A percentile compares a stretch with the other conserved stretches of the same genome.
These are phyloP conservation scores for Herpetospermum pedunculosum DNA, from an alignment of 306 rosid genomes.

Conservation along the genomic window DNA sequence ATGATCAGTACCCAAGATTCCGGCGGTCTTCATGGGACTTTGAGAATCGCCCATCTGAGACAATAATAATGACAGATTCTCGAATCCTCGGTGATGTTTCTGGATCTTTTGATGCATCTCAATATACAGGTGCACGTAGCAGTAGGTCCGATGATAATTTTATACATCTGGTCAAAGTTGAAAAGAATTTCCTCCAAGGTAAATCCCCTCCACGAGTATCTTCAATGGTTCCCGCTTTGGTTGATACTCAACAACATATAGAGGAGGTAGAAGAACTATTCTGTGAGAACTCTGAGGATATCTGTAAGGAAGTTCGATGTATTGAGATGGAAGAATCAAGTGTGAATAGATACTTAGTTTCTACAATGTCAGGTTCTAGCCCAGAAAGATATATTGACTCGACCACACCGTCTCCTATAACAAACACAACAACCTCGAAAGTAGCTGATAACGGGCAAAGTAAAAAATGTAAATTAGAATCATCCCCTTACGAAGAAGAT, in stretches of 20 bases:
- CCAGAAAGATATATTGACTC: constrained; percentile 32
- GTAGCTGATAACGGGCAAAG: constrained; percentile 26
- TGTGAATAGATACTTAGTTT: constrained; percentile 20
- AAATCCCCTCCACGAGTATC: constrained; percentile 33
- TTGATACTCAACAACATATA: constrained; percentile 21
- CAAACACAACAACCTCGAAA: constrained; percentile 24
- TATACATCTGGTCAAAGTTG: constrained; percentile 51
- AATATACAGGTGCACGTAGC: constrained; percentile 63
- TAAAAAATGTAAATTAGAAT: constrained; percentile 19
- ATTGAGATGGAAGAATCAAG: constrained; percentile 46
- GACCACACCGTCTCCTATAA: constrained; percentile 36
- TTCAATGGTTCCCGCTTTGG: constrained; percentile 17
- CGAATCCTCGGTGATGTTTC: constrained; percentile 24
- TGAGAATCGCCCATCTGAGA: constrained; percentile 28
- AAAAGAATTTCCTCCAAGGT: constrained; percentile 30
- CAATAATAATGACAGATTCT: constrained; percentile 20
- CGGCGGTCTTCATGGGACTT: constrained; percentile 47
- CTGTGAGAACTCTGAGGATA: constrained; percentile 38
- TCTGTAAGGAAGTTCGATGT: constrained; percentile 74
- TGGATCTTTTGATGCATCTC: constrained; percentile 63
- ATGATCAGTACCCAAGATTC: constrained; percentile 48
- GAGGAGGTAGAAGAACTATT: constrained; percentile 39
- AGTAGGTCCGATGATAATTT: constrained; percentile 47
- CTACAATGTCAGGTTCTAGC: constrained; percentile 31
- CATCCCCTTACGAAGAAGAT: constrained; percentile 32